phyloP scores from a whole-genome alignment of 2,329 filamentous ascomycete species.

The Colletotrichum ledebouriae region DNA sequence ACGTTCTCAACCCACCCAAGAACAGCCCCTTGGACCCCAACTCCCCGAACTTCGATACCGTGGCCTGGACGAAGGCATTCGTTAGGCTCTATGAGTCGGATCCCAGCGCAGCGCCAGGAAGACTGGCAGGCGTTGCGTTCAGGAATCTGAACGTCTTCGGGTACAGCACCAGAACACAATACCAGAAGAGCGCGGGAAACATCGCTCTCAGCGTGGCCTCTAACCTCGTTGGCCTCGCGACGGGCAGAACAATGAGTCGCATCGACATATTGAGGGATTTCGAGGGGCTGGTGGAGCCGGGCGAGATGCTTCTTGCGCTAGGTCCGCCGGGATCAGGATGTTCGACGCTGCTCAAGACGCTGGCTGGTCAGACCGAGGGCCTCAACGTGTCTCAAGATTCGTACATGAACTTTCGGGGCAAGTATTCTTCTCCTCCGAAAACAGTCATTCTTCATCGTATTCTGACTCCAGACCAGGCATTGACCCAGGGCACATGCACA shows the following conservation, averaged over 20 bases:
- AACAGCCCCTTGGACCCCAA: conserved; percentile 45
- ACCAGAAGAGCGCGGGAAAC: conserved; percentile 47
- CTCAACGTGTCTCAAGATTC: conserved; percentile 45
- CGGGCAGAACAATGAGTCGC: conserved; percentile 22
- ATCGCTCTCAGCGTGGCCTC: conserved; percentile 44
- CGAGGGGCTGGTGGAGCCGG: conserved; percentile 52
- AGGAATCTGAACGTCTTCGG: conserved; percentile 47
- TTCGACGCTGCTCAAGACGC: conserved; percentile 76
- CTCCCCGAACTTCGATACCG: conserved; percentile 47
- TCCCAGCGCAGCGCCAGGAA: conserved; percentile 43
- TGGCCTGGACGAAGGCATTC: conserved; percentile 47
- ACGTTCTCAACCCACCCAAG: conserved; percentile 37
- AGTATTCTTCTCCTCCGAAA: background rate
- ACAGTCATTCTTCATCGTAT: rapidly evolving
- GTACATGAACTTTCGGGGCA: conserved; percentile 45
- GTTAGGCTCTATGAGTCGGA: conserved; percentile 47
- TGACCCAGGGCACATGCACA: conserved; percentile 40
- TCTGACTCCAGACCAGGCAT: conserved; percentile 21
- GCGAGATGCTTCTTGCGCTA: conserved; percentile 71
- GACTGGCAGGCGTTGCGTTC: conserved; percentile 49
- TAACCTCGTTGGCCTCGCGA: conserved; percentile 20
- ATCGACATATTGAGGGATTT: conserved; percentile 49
- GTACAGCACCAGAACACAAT: conserved; percentile 45
- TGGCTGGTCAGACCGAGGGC: conserved; percentile 43
- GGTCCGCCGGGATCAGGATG: conserved; percentile 71